Evolutionary conservation across 108 stramenopile genomes (phyloP).

Genomic region (Cyclotella baltica): DNA sequence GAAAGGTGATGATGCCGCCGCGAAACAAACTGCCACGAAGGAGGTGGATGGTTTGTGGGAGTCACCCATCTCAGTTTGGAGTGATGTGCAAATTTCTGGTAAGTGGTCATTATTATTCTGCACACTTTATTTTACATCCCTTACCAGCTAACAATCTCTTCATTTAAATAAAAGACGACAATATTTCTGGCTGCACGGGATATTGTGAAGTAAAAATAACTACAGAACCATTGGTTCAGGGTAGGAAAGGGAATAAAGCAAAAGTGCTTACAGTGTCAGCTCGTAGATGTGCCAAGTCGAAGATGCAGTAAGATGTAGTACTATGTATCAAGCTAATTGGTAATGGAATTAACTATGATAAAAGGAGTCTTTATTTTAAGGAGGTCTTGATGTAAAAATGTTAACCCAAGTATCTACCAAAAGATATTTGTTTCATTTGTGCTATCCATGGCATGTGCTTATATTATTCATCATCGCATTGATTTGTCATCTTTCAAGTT

Average conservation of each 20-base stretch:
- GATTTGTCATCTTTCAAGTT: too few relatives aligned
- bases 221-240: conserved; percentile 51
- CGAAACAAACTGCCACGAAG: conserved; percentile 28
- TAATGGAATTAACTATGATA: background rate
- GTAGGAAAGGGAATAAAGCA: conserved; percentile 65
- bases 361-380: too few relatives aligned
- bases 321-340: background rate
- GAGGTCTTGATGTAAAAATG: too few relatives aligned
- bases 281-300: conserved; percentile 39
- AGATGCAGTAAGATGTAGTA: background rate
- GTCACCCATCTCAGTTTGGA: conserved; percentile 62
- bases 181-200: conserved; percentile 54
- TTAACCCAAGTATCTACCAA: too few relatives aligned
- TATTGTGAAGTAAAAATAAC: conserved; percentile 57
- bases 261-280: conserved; percentile 67
- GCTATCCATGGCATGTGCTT: too few relatives aligned
- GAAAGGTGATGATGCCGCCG: background rate
- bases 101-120: background rate
- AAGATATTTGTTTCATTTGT: too few relatives aligned
- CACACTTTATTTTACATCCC: too few relatives aligned
- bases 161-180: conserved; percentile 20
- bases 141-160: background rate
- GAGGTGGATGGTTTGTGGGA: conserved; percentile 59
- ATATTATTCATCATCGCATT: too few relatives aligned
- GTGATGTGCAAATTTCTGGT: conserved; percentile 55